These are phyloP conservation scores for Kwoniella heveanensis DNA, from an alignment of 768 basidiomycete genomes.

Conservation along the genomic window DNA sequence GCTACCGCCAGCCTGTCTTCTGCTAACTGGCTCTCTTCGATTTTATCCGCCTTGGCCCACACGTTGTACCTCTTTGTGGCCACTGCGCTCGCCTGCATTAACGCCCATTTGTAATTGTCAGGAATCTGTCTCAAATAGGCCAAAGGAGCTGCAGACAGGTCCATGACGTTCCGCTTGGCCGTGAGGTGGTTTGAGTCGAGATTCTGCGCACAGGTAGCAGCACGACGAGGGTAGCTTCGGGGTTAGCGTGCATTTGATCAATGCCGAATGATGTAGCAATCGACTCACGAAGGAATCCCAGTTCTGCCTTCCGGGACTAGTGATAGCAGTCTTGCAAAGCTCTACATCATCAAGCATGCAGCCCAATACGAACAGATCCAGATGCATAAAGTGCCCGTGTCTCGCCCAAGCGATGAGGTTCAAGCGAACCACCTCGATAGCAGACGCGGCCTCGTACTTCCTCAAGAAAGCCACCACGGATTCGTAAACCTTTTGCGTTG, in stretches of 20 bases:
- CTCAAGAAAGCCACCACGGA: neutral
- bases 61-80: neutral
- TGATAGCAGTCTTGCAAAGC: neutral
- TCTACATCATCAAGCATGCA: neutral
- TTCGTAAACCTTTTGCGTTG: neutral
- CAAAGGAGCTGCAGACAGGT: neutral
- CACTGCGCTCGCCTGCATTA: neutral
- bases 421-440: neutral
- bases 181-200: no score
- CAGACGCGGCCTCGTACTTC: slow-evolving; percentile 4
- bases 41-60: neutral
- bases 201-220: no score
- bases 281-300: neutral
- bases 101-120: neutral
- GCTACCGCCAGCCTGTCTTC: neutral
- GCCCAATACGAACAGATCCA: neutral
- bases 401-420: neutral
- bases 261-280: neutral
- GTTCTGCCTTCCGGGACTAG: neutral
- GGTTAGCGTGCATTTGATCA: no score
- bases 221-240: no score
- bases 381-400: neutral
- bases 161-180: neutral
- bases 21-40: neutral
- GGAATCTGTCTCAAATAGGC: neutral